Evolutionary conservation across 345 rosid species (phyloP).

Genomic region (Dipteronia sinensis): DNA sequence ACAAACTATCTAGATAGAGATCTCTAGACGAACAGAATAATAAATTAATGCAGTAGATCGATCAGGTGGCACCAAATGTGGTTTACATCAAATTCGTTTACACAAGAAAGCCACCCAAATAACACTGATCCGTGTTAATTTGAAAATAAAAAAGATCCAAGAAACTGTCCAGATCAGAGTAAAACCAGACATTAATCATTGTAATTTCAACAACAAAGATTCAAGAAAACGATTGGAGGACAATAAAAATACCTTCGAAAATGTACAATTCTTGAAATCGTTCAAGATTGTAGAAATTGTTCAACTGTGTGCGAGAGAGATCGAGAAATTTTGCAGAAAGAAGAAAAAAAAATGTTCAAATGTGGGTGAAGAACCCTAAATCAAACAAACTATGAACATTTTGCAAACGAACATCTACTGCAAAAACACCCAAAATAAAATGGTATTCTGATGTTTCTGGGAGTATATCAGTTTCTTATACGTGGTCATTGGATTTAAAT

Average conservation of each 20-base stretch:
- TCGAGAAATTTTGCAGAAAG: conserved; percentile 14
- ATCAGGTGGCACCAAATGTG: not conserved
- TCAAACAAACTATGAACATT: too few relatives aligned
- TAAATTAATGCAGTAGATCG: conserved; percentile 27
- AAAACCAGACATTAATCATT: conserved; percentile 8
- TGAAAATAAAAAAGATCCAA: not conserved
- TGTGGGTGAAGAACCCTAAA: too few relatives aligned
- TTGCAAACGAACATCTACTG: too few relatives aligned
- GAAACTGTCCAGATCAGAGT: too few relatives aligned
- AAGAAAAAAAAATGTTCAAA: conserved; percentile 4
- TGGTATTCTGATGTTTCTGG: too few relatives aligned
- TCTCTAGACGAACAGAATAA: conserved; percentile 16
- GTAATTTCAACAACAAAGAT: not conserved
- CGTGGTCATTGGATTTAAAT: too few relatives aligned
- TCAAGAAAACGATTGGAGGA: not conserved
- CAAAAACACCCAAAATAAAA: too few relatives aligned
- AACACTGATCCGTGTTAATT: conserved; percentile 14
- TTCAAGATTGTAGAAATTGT: not conserved
- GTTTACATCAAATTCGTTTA: not conserved
- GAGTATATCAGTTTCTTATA: too few relatives aligned
- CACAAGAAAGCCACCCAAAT: not conserved
- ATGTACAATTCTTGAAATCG: not conserved
- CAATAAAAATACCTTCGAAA: not conserved
- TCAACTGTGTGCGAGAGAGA: not conserved
- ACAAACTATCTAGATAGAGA: not conserved